A percentile compares a stretch with the other conserved stretches of the same genome.
Conservation (phyloP, 805 yeast genomes). For the Candida nemodendra region DNA sequence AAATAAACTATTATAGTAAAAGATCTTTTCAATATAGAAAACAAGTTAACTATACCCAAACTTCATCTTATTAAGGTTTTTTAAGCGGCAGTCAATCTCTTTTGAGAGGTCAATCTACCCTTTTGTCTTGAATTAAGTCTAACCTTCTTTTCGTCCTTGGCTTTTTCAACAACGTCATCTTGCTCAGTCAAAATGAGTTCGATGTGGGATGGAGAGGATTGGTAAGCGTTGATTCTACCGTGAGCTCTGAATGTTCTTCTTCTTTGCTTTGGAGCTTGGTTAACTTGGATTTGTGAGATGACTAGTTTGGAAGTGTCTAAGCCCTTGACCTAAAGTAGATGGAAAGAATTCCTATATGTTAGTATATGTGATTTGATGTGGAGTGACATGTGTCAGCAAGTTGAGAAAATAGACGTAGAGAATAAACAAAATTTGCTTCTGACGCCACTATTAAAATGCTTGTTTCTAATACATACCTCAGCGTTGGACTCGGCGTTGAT, state of each 20-base stretch:
- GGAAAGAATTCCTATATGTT: slow-evolving; percentile 14
- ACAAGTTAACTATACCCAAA: slow-evolving; percentile 8
- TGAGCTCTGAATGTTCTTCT: slow-evolving; percentile 99
- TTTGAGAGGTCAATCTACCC: slow-evolving; percentile 87
- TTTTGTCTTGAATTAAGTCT: slow-evolving; percentile 88
- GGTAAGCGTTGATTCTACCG: slow-evolving; percentile 99
- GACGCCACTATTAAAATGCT: too few species aligned
- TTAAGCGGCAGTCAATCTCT: slow-evolving; percentile 72
- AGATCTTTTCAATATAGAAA: slow-evolving; percentile 6
- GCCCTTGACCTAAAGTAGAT: slow-evolving; percentile 70
- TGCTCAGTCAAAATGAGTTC: slow-evolving; percentile 95
- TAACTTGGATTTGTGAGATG: slow-evolving; percentile 98
- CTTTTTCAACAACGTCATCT: slow-evolving; percentile 91
- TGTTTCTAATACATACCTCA: slow-evolving; percentile 58
- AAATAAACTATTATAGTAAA: slow-evolving; percentile 10
- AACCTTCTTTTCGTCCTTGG: slow-evolving; percentile 50
- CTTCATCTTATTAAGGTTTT: background rate
- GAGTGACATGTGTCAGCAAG: background rate
- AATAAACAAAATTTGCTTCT: too few species aligned
- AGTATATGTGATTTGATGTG: slow-evolving; percentile 11
- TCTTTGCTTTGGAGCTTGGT: slow-evolving; percentile 99
- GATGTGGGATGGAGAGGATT: slow-evolving; percentile 98
- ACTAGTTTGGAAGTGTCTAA: slow-evolving; percentile 92
- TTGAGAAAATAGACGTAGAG: background rate
- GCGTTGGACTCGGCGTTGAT: slow-evolving; percentile 99